These are phyloP conservation scores for Erodium moschatum DNA, from an alignment of 441 rosid species.

Conservation along the genomic window DNA sequence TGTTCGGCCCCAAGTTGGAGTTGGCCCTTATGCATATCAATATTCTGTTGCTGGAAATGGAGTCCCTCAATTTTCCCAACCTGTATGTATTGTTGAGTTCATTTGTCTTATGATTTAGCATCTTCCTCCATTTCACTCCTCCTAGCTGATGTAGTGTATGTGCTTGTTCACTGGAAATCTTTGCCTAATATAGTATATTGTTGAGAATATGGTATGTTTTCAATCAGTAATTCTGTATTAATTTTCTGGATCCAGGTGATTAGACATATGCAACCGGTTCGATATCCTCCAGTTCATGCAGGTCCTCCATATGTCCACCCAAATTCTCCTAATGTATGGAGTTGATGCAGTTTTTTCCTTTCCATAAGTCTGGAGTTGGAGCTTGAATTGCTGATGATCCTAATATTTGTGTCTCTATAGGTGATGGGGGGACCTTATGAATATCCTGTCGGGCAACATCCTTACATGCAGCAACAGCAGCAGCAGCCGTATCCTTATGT, in stretches of 20 bases:
- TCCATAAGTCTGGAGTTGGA: background rate
- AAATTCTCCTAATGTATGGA: conserved; percentile 51
- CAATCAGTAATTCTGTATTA: background rate
- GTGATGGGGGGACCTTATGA: conserved; percentile 44
- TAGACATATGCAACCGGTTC: conserved; percentile 49
- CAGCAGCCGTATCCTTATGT: conserved; percentile 50
- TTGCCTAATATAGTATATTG: background rate
- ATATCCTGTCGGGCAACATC: conserved; percentile 1
- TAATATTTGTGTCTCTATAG: conserved; percentile 30
- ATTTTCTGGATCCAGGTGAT: conserved; percentile 29
- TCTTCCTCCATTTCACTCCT: background rate
- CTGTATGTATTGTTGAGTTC: conserved; percentile 36
- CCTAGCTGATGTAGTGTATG: background rate
- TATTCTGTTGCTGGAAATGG: conserved; percentile 38
- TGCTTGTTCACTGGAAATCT: background rate
- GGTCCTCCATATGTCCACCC: conserved; percentile 49
- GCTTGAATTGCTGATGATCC: conserved; percentile 9
- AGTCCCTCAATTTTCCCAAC: conserved; percentile 44
- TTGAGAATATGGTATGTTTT: background rate
- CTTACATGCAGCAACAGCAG: background rate
- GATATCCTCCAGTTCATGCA: conserved; percentile 50
- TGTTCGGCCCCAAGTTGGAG: conserved; percentile 47
- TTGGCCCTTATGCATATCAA: conserved; percentile 39
- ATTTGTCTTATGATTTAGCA: background rate
- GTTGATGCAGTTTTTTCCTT: conserved; percentile 10